A percentile compares a stretch with the other conserved stretches of the same genome.
Conservation (phyloP, 116 monocot species). For the Phalaenopsis hybrid region DNA sequence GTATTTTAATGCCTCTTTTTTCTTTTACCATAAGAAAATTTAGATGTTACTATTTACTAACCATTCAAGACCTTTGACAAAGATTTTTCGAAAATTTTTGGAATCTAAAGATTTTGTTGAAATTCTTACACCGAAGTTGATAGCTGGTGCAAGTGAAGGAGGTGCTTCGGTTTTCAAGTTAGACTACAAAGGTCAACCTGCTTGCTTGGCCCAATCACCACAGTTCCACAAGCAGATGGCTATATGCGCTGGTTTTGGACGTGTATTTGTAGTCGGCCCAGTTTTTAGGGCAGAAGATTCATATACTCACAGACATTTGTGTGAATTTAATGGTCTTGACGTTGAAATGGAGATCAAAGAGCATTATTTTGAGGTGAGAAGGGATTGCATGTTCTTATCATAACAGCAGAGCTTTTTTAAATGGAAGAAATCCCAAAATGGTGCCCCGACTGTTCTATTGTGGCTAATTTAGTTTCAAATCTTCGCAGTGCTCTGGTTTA, state of each 20-base stretch:
- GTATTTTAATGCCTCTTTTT: not conserved
- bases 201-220: slow-evolving; percentile 92
- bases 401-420: not conserved
- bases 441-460: too few relatives aligned
- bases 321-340: slow-evolving; percentile 93
- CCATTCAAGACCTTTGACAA: not conserved
- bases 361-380: slow-evolving; percentile 78
- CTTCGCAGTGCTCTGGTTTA: too few relatives aligned
- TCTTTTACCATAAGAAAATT: slow-evolving; percentile 1
- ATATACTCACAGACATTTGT: slow-evolving; percentile 82
- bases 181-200: slow-evolving; percentile 92
- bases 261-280: slow-evolving; percentile 83
- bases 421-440: too few relatives aligned
- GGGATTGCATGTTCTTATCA: not conserved
- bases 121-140: slow-evolving; percentile 74
- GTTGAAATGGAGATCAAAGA: slow-evolving; percentile 96
- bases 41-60: not conserved
- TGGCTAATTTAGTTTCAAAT: too few relatives aligned
- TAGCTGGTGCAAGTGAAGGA: slow-evolving; percentile 89
- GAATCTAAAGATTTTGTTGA: slow-evolving; percentile 47
- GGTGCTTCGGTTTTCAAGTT: slow-evolving; percentile 89
- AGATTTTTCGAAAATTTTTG: slow-evolving; percentile 65
- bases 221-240: slow-evolving; percentile 89
- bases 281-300: slow-evolving; percentile 95
- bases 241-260: slow-evolving; percentile 76